Percentiles rank a stretch among this genome's conserved stretches.
phyloP scores from a whole-genome alignment of 208 protist genomes.

The Trypanosoma mega region DNA sequence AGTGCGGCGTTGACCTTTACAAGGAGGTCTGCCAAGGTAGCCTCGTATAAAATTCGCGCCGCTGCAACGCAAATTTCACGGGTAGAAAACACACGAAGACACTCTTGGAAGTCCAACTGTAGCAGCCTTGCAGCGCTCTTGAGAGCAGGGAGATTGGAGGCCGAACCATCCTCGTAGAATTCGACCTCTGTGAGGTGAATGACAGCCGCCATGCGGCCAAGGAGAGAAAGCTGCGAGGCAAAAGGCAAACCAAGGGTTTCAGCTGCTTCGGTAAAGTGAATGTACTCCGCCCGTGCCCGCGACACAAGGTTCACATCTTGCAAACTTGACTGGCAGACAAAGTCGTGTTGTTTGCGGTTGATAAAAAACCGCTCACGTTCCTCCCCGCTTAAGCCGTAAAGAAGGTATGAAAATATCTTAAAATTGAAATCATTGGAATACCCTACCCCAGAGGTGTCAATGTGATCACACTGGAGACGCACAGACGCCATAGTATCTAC shows the following conservation, averaged over 20 bases:
- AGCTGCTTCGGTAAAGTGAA: slow-evolving; percentile 6
- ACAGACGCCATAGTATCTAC: slow-evolving; percentile 1
- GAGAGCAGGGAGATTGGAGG: slow-evolving; percentile 26
- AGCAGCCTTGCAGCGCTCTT: slow-evolving; percentile 17
- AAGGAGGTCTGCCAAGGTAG: slow-evolving; percentile 4
- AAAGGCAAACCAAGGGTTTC: slow-evolving; percentile 19
- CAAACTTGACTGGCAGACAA: slow-evolving; percentile 24
- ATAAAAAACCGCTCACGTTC: slow-evolving; percentile 25
- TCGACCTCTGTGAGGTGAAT: slow-evolving; percentile 30
- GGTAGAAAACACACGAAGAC: slow-evolving; percentile 16
- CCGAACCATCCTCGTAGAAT: slow-evolving; percentile 25
- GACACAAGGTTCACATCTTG: slow-evolving; percentile 10
- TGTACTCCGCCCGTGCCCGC: slow-evolving; percentile 9
- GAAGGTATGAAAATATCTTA: slow-evolving; percentile 28
- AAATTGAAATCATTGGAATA: slow-evolving; percentile 23
- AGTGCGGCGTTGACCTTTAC: slow-evolving; percentile 16
- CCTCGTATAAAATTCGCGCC: slow-evolving; percentile 17
- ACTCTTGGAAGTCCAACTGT: slow-evolving; percentile 19
- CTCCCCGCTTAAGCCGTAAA: slow-evolving; percentile 26
- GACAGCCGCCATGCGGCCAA: slow-evolving; percentile 15
- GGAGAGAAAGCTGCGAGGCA: slow-evolving; percentile 8
- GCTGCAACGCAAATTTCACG: slow-evolving; percentile 19
- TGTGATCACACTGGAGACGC: slow-evolving; percentile 14
- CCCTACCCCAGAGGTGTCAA: slow-evolving; percentile 13
- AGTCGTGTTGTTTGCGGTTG: slow-evolving; percentile 25